Base-by-base conservation (phyloP, 805 yeast genomes). In the Lachancea nothofagi region DNA sequence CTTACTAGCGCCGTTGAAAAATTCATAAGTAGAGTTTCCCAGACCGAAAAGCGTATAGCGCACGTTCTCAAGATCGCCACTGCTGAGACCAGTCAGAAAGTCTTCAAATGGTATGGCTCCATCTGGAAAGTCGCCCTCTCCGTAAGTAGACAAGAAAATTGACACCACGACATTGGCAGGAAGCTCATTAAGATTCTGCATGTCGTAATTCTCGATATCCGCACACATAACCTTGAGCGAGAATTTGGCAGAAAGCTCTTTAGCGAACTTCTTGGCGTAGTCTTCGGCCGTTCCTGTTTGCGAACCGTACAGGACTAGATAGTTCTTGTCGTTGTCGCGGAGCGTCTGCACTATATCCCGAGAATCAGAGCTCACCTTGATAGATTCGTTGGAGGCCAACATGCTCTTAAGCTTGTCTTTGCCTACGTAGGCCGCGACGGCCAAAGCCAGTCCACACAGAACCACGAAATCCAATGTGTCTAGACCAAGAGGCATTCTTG, bases 251-350 rank as follows among this genome's bases (percentile, higher is more conserved):
- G 79, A 77, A 53, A 90, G 77, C 60, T 93, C 98, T 58, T 89
- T 88, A 34, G 95, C 78, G 51, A 88, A 80, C 59, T 90, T 85
- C 51, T 82, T 76, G 14, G 97, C 95, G 54, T 88, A 90, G 57
- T 93, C 98, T 66, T 93, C 98, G 31, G 97, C 96, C 13, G 98
- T 93, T 48, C 98, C 98, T 4, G 98, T 93, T 66, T 93, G 99
- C 10, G 97, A 89, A 13, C 96, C 97, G 59, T 74, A 93, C 45
- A 93, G 74, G 3, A 93, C 81, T 31, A 88, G 67, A 26, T 84
- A 82, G 48, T 83, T 81, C 65, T 90, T 89, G 45, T 75, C 72
- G 53, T 79, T 78, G 27, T 67, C 66, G 36, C 67, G 66, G 50
- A 90, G 60, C 2, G 74, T 75, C 42, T 75, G 76, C 7, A 73